These are phyloP conservation scores for Candida glucosophila DNA, from an alignment of 1,139 yeast species.

Conservation along the genomic window DNA sequence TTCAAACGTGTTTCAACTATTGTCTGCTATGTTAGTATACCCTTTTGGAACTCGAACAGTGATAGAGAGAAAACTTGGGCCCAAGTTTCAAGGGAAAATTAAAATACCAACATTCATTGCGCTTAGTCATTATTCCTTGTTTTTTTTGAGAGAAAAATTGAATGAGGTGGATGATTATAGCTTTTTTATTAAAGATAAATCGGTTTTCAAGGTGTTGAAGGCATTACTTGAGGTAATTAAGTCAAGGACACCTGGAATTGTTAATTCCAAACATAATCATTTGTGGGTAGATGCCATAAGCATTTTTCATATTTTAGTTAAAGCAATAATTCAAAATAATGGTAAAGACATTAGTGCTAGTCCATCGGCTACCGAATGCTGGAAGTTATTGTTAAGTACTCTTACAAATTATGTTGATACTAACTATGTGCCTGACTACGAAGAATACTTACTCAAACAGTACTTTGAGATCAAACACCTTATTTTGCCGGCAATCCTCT, in stretches of 20 bases:
- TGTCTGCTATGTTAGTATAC: conserved; percentile 42
- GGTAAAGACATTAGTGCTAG: conserved; percentile 11
- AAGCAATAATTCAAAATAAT: conserved; percentile 12
- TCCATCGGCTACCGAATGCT: conserved; percentile 17
- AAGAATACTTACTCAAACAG: conserved; percentile 38
- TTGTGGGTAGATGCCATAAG: conserved; percentile 39
- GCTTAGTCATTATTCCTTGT: conserved; percentile 44
- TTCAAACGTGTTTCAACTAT: conserved; percentile 41
- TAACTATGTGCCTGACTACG: conserved; percentile 24
- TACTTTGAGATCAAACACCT: conserved; percentile 32
- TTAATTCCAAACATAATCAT: conserved; percentile 11
- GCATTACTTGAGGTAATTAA: conserved; percentile 19
- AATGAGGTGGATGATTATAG: conserved; percentile 18
- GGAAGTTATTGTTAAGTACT: conserved; percentile 38
- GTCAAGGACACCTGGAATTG: conserved; percentile 29
- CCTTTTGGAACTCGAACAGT: conserved; percentile 54
- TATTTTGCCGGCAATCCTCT: conserved; percentile 31
- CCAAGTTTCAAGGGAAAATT: conserved; percentile 19
- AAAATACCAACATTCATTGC: conserved; percentile 65
- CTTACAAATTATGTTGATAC: conserved; percentile 33
- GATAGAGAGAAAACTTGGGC: conserved; percentile 30
- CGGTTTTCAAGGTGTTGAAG: conserved; percentile 22
- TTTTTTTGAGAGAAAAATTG: conserved; percentile 30
- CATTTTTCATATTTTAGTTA: conserved; percentile 17
- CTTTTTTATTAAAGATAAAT: conserved; percentile 35